A percentile compares a stretch with the other conserved stretches of the same genome.
phyloP scores from a whole-genome alignment of 768 basidiomycete species.

The Suillus spraguei region DNA sequence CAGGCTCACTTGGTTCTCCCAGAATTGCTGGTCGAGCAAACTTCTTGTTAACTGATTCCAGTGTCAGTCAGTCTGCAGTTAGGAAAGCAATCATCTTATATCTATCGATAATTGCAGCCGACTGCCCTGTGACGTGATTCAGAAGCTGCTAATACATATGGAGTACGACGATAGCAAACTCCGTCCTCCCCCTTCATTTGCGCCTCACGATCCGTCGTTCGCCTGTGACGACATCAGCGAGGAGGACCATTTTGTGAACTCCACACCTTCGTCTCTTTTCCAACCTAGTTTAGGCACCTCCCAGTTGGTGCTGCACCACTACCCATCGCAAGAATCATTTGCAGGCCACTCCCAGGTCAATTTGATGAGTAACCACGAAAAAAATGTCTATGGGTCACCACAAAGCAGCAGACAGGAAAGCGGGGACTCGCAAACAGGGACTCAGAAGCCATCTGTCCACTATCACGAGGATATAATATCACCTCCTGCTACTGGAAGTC shows the following conservation, averaged over 20 bases:
- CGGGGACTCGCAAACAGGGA: slow-evolving; percentile 17
- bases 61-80: neutral
- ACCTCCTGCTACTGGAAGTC: slow-evolving; percentile 23
- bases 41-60: neutral
- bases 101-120: slow-evolving; percentile 11
- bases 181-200: slow-evolving; percentile 17
- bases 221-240: slow-evolving; percentile 19
- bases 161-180: slow-evolving; percentile 17
- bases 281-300: slow-evolving; percentile 37
- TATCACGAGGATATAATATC: slow-evolving; percentile 47
- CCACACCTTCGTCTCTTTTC: slow-evolving; percentile 42
- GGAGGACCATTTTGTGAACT: slow-evolving; percentile 16
- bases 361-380: slow-evolving; percentile 23
- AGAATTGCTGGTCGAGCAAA: neutral
- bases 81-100: neutral
- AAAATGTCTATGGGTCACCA: slow-evolving; percentile 1
- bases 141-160: neutral
- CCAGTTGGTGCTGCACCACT: slow-evolving; percentile 28
- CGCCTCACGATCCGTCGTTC: slow-evolving; percentile 18
- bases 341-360: slow-evolving; percentile 27
- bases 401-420: slow-evolving; percentile 16
- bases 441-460: slow-evolving; percentile 49
- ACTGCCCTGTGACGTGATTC: slow-evolving; percentile 8
- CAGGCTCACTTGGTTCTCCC: neutral
- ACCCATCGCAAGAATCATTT: slow-evolving; percentile 23